Evolutionary conservation across 257 asterid genomes (phyloP), one percentile per base, ranked within the genome.

Genomic region (Fraxinus americana): DNA sequence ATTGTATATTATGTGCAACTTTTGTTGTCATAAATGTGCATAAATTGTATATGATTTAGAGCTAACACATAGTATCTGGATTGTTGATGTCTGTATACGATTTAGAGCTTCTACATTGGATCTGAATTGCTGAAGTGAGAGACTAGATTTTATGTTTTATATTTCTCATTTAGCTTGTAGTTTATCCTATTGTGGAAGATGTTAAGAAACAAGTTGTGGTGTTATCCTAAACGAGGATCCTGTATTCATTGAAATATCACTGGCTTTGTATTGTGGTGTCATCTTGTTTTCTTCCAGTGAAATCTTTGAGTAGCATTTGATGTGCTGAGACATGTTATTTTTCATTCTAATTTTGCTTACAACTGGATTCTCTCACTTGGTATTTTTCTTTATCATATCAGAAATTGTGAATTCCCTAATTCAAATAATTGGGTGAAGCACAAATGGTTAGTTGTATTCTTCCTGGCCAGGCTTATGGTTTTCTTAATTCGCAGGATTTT

Each of bases 401-500:
- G 59, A 50, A 4, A 17, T 50, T 54, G 32, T 59, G 67, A n/a
- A 59, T 59, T 17, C 6, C 25, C 63, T 54, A 19, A 54, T 54
- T 17, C 63, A 23, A 54, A n/a, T 54, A 17, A 17, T 54, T 54
- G 23, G 29, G 67, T 7, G 32, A 21, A n/a, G 32, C 32, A 10
- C 17, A 23, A 63, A 25, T 63, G 32, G 27, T 9, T 63, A 10
- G 7, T 54, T 38, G 4, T n/a, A 5, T 2, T 57, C 14, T 71
- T 34, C 34, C 29, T 48, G 45, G 9, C 30, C 36, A 32, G 29
- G 39, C 66, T 81, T 34, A 48, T 57, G 29, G 65, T 21, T 71
- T 74, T 4, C 6, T 4, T n/a, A 21, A 5, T 69, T 73, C 82
- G 54, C 85, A 95, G 98, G 99, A 38, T 95, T 95, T 52, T 95